Conservation (phyloP, 305 asterid species). For the Andrographis paniculata region DNA sequence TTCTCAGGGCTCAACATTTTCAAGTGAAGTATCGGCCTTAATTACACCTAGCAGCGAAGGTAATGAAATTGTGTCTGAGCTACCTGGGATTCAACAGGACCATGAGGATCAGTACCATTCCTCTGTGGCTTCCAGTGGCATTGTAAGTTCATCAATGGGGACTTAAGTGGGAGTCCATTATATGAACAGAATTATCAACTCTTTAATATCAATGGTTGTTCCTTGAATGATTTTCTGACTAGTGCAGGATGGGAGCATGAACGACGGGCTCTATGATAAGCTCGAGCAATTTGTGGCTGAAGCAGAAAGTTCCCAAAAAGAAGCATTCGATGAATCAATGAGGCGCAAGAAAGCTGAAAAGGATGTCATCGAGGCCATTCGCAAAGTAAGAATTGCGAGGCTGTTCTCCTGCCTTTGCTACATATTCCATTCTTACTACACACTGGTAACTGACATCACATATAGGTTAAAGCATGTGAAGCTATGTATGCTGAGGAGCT, state of each 20-base stretch:
- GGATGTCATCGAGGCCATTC: constrained; percentile 55
- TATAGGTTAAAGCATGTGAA: constrained; percentile 60
- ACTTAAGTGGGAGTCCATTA: constrained; percentile 5
- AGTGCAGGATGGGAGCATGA: constrained; percentile 46
- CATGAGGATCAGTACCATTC: constrained; percentile 14
- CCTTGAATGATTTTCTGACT: constrained; percentile 18
- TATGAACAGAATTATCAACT: background rate
- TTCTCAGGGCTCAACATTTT: constrained; percentile 44
- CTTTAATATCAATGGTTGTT: background rate
- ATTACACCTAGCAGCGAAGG: constrained; percentile 24
- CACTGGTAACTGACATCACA: constrained; percentile 4
- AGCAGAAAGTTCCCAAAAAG: constrained; percentile 60
- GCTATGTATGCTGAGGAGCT: constrained; percentile 42
- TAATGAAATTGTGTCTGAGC: constrained; percentile 27
- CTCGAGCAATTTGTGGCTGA: constrained; percentile 59
- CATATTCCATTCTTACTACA: background rate
- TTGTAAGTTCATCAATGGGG: constrained; percentile 39
- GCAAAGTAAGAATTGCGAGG: constrained; percentile 38
- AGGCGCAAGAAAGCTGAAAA: constrained; percentile 75
- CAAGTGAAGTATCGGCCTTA: constrained; percentile 30
- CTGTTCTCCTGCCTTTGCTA: background rate
- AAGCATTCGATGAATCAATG: constrained; percentile 63
- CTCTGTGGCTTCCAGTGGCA: constrained; percentile 25
- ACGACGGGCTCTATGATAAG: constrained; percentile 46
- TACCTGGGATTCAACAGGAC: constrained; percentile 14